Conservation (phyloP, 129 eudicot species). For the Centrapalus pauciflorus region DNA sequence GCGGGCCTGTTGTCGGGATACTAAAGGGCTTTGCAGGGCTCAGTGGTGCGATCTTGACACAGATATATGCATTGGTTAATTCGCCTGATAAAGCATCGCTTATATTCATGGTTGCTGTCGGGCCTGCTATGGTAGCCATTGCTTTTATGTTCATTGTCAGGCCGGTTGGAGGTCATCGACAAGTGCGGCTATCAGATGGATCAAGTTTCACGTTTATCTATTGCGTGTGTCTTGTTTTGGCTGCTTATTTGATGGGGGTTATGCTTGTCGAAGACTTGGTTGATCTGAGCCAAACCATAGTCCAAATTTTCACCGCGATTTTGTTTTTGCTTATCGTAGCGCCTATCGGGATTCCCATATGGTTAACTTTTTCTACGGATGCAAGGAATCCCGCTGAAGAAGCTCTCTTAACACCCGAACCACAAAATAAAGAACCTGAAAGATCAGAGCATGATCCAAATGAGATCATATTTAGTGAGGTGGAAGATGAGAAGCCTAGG, state of each 20-base stretch:
- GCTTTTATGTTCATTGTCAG: slow-evolving; percentile 83
- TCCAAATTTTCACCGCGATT: slow-evolving; percentile 53
- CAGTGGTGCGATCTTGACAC: slow-evolving; percentile 81
- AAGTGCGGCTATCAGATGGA: slow-evolving; percentile 56
- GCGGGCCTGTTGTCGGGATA: slow-evolving; percentile 88
- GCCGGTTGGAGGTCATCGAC: slow-evolving; percentile 88
- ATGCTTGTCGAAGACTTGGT: slow-evolving; percentile 74
- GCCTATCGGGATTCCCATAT: slow-evolving; percentile 62
- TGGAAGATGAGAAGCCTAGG: slow-evolving; percentile 85
- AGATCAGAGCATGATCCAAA: slow-evolving; percentile 40
- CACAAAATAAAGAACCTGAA: slow-evolving; percentile 38
- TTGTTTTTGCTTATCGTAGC: slow-evolving; percentile 47
- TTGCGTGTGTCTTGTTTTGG: slow-evolving; percentile 62
- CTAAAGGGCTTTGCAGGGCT: slow-evolving; percentile 92
- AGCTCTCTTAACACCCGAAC: slow-evolving; percentile 54
- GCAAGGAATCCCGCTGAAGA: slow-evolving; percentile 45
- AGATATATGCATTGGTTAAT: slow-evolving; percentile 58
- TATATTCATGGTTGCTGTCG: slow-evolving; percentile 90
- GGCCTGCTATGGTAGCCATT: slow-evolving; percentile 69
- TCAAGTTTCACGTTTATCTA: slow-evolving; percentile 65
- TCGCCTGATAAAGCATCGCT: slow-evolving; percentile 78
- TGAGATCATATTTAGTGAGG: slow-evolving; percentile 86
- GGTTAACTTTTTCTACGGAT: slow-evolving; percentile 36
- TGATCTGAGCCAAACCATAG: slow-evolving; percentile 41
- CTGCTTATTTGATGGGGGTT: slow-evolving; percentile 86